Evolutionary conservation across 495 filamentous ascomycete species (phyloP).

Genomic region (Trichocladium antarcticum): DNA sequence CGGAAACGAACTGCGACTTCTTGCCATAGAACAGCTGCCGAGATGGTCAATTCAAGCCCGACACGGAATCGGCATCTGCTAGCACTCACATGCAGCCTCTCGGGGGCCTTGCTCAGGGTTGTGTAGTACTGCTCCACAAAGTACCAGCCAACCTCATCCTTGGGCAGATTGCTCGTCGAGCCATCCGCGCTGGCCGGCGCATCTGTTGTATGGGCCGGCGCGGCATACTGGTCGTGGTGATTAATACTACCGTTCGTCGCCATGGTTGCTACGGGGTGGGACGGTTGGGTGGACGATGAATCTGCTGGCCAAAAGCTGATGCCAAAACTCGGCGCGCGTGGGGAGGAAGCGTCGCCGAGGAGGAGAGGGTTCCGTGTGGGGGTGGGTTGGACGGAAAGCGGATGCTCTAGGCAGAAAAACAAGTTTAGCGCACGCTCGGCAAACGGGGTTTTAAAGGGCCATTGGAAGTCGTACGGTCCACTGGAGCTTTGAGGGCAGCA

Average conservation of each 20-base stretch:
- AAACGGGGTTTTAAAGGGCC: not conserved
- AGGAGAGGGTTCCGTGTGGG: not conserved
- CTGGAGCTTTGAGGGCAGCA: not conserved
- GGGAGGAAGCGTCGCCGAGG: not conserved
- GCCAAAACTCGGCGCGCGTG: constrained; percentile 13
- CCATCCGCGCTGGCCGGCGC: constrained; percentile 12
- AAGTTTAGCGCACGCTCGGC: constrained; percentile 2
- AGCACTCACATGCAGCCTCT: constrained; percentile 72
- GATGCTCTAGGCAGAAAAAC: not conserved
- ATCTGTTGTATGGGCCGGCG: constrained; percentile 16
- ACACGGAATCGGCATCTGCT: not conserved
- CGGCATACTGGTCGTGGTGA: constrained; percentile 30
- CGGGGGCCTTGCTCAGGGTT: constrained; percentile 83
- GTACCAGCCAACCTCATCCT: constrained; percentile 96
- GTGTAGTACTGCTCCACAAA: constrained; percentile 99
- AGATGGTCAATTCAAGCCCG: not conserved
- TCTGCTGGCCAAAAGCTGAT: constrained; percentile 9
- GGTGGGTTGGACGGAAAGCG: not conserved
- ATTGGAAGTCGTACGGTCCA: not conserved
- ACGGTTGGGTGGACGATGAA: constrained; percentile 2
- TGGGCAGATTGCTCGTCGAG: constrained; percentile 34
- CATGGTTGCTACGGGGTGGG: constrained; percentile 28
- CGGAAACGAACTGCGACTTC: constrained; percentile 70
- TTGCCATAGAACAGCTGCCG: constrained; percentile 66
- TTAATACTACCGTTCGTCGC: constrained; percentile 38